These are phyloP conservation scores for Lichtheimia ornata DNA, from an alignment of 371 early-diverging fungal species.

Conservation along the genomic window DNA sequence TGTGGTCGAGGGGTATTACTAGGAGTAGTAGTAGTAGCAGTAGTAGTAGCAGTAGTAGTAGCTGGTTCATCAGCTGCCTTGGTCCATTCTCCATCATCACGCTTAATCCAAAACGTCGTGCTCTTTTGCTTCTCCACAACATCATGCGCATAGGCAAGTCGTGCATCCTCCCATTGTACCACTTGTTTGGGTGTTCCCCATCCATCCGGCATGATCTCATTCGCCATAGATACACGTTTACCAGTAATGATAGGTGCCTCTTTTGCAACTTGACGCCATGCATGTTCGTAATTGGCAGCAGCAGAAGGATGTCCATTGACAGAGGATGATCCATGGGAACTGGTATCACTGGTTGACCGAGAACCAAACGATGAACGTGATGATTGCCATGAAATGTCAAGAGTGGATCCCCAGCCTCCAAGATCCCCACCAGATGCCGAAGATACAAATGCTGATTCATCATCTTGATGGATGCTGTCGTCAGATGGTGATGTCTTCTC, in stretches of 20 bases:
- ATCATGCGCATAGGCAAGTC: constrained; percentile 35
- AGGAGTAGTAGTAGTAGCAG: not conserved
- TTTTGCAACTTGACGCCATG: constrained; percentile 12
- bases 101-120: constrained; percentile 32
- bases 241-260: not conserved
- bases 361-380: not conserved
- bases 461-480: too few relatives aligned
- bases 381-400: constrained; percentile 5
- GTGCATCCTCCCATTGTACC: constrained; percentile 35
- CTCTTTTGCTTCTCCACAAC: constrained; percentile 36
- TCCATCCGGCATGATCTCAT: constrained; percentile 15
- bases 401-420: constrained; percentile 30
- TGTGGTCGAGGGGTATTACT: not conserved
- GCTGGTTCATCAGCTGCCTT: not conserved
- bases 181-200: constrained; percentile 33
- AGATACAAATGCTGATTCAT: too few relatives aligned
- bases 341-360: not conserved
- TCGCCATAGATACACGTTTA: not conserved
- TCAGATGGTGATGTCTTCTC: too few relatives aligned
- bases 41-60: not conserved
- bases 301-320: not conserved
- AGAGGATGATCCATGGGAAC: not conserved
- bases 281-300: constrained; percentile 1
- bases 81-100: constrained; percentile 7
- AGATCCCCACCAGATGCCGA: constrained; percentile 1